Evolutionary conservation across 306 rosid species (phyloP).

Genomic region (Rubus parviflorus): DNA sequence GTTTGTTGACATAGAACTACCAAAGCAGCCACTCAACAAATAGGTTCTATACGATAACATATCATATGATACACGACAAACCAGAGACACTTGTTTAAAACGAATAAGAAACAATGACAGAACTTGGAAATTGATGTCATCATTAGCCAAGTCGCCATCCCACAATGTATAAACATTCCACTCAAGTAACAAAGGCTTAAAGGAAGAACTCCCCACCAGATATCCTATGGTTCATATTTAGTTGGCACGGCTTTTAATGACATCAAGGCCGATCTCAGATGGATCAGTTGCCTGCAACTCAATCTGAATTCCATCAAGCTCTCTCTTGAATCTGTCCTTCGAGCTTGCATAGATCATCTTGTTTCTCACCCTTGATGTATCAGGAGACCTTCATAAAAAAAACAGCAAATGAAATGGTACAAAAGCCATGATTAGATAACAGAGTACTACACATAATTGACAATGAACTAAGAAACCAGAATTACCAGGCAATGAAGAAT

Average conservation of each 20-base stretch:
- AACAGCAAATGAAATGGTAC: slow-evolving; percentile 9
- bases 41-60: slow-evolving; percentile 41
- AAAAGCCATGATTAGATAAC: background rate
- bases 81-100: slow-evolving; percentile 42
- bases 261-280: slow-evolving; percentile 80
- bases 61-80: slow-evolving; percentile 47
- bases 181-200: slow-evolving; percentile 36
- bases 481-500: slow-evolving; percentile 80
- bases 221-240: slow-evolving; percentile 35
- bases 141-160: slow-evolving; percentile 44
- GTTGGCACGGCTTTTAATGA: slow-evolving; percentile 69
- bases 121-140: slow-evolving; percentile 46
- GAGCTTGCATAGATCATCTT: slow-evolving; percentile 96
- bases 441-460: background rate
- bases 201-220: slow-evolving; percentile 31
- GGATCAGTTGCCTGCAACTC: slow-evolving; percentile 90
- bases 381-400: slow-evolving; percentile 71
- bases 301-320: slow-evolving; percentile 83
- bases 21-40: slow-evolving; percentile 43
- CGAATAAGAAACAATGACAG: slow-evolving; percentile 38
- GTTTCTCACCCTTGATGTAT: slow-evolving; percentile 74
- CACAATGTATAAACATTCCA: slow-evolving; percentile 46
- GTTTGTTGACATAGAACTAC: slow-evolving; percentile 33
- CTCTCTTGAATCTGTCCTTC: slow-evolving; percentile 90
- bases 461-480: background rate